A percentile compares a stretch with the other conserved stretches of the same genome.
phyloP scores from a whole-genome alignment of 257 asterid species.

The Verbascum thapsus region DNA sequence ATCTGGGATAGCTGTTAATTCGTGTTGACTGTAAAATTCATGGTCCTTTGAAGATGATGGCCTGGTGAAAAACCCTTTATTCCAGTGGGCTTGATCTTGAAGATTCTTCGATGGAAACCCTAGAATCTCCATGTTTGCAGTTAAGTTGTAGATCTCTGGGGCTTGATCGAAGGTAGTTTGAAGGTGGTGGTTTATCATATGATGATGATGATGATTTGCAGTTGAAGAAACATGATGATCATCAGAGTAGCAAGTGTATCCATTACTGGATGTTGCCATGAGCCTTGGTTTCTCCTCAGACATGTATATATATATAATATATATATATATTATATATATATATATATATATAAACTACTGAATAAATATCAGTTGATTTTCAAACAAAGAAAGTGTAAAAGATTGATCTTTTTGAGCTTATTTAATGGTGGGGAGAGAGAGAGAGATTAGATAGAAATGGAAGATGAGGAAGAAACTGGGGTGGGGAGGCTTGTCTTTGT shows the following conservation, averaged over 20 bases:
- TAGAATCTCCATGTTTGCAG: slow-evolving; percentile 60
- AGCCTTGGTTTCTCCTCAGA: slow-evolving; percentile 34
- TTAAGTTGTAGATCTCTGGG: slow-evolving; percentile 64
- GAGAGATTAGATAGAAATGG: slow-evolving; percentile 34
- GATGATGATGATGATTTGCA: slow-evolving; percentile 29
- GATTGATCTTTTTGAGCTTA: slow-evolving; percentile 39
- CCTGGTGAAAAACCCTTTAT: slow-evolving; percentile 48
- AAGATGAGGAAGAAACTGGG: not conserved
- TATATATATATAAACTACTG: slow-evolving; percentile 2
- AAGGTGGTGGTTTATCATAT: too few relatives aligned
- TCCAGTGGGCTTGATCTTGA: slow-evolving; percentile 10
- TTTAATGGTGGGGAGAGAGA: slow-evolving; percentile 4
- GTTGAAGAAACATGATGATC: slow-evolving; percentile 35
- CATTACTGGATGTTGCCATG: slow-evolving; percentile 44
- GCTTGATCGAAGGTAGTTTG: slow-evolving; percentile 17
- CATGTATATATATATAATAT: too few relatives aligned
- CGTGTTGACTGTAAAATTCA: slow-evolving; percentile 35
- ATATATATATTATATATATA: not conserved
- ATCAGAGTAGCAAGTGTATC: slow-evolving; percentile 55
- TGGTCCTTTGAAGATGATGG: slow-evolving; percentile 42
- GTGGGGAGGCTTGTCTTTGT: too few relatives aligned
- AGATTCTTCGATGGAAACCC: slow-evolving; percentile 62
- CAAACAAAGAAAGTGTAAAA: slow-evolving; percentile 27
- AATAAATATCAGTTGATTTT: slow-evolving; percentile 26
- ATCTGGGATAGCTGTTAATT: slow-evolving; percentile 34